A percentile compares a stretch with the other conserved stretches of the same genome.
These are phyloP conservation scores for Phytophthora sp. DNA, from an alignment of 352 stramenopile species.

Conservation along the genomic window DNA sequence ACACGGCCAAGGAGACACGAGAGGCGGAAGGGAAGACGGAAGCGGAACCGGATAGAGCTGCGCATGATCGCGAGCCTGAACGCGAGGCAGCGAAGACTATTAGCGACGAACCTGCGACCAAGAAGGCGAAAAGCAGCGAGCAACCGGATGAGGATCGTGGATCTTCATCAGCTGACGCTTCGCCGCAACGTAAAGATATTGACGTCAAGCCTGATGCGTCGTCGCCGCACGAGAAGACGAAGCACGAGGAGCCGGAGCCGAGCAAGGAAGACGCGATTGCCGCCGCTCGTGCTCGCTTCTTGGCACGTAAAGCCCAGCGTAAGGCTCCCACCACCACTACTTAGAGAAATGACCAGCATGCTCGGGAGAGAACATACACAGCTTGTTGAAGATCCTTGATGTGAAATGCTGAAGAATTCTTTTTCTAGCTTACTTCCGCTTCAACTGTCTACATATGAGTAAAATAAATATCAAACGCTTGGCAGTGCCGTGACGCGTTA, in stretches of 20 bases:
- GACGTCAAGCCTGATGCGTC: conserved; percentile 6
- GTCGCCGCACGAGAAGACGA: not conserved
- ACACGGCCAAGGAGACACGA: conserved; percentile 59
- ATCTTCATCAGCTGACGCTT: conserved; percentile 7
- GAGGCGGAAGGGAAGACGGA: conserved; percentile 2
- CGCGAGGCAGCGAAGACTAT: not conserved
- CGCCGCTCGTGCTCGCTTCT: conserved; percentile 79
- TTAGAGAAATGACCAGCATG: conserved; percentile 15
- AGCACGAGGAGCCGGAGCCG: conserved; percentile 29
- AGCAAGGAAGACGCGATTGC: conserved; percentile 82
- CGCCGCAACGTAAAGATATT: not conserved
- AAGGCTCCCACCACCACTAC: conserved; percentile 11
- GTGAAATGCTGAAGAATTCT: conserved; percentile 23
- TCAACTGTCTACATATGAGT: conserved; percentile 34
- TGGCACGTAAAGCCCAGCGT: conserved; percentile 82
- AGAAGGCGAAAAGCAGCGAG: conserved; percentile 24
- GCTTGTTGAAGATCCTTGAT: conserved; percentile 15
- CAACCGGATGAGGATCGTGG: conserved; percentile 5
- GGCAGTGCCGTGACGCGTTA: conserved; percentile 31
- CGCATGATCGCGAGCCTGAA: conserved; percentile 1
- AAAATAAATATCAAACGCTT: conserved; percentile 49
- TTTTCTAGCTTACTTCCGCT: conserved; percentile 24
- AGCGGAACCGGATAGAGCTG: conserved; percentile 3
- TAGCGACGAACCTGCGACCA: conserved; percentile 11
- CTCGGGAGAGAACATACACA: not conserved